phyloP scores from a whole-genome alignment of 768 basidiomycete species.

The Lactarius sanguifluus region DNA sequence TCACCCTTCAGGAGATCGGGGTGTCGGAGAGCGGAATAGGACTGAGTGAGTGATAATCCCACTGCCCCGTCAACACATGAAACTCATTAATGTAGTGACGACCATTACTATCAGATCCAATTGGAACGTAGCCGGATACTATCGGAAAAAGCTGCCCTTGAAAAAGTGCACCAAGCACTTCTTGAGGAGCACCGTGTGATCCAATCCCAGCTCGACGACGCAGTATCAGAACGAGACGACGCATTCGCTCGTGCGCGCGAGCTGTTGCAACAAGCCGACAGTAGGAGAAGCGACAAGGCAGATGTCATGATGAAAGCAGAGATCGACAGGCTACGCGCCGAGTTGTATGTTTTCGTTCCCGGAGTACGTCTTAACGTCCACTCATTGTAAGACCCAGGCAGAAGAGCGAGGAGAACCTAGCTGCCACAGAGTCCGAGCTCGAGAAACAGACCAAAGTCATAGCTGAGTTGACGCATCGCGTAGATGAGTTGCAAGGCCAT shows the following conservation, averaged over 20 bases:
- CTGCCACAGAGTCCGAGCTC: slow-evolving; percentile 75
- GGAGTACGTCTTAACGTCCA: slow-evolving; percentile 13
- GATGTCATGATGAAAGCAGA: slow-evolving; percentile 78
- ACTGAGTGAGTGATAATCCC: slow-evolving; percentile 62
- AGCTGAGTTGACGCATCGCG: slow-evolving; percentile 71
- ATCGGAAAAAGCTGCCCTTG: slow-evolving; percentile 82
- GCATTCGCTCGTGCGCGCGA: slow-evolving; percentile 61
- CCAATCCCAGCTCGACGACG: slow-evolving; percentile 77
- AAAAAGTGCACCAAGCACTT: slow-evolving; percentile 75
- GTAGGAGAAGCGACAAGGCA: slow-evolving; percentile 61
- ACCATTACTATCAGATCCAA: slow-evolving; percentile 86
- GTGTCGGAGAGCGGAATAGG: slow-evolving; percentile 60
- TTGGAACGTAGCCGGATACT: slow-evolving; percentile 74
- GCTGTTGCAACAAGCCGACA: slow-evolving; percentile 57
- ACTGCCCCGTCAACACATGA: not conserved
- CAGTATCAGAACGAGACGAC: slow-evolving; percentile 76
- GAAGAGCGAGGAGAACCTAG: slow-evolving; percentile 92
- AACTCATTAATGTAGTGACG: slow-evolving; percentile 54
- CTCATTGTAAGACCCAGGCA: slow-evolving; percentile 53
- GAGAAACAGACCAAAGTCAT: slow-evolving; percentile 73
- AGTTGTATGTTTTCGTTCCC: slow-evolving; percentile 66
- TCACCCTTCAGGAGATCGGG: slow-evolving; percentile 44
- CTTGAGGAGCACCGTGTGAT: slow-evolving; percentile 73
- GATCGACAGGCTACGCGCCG: slow-evolving; percentile 75
- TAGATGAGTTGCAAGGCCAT: slow-evolving; percentile 75